Percentiles rank a stretch among this genome's conserved stretches.
phyloP scores from a whole-genome alignment of 441 rosid species.

The Mallotus japonicus region DNA sequence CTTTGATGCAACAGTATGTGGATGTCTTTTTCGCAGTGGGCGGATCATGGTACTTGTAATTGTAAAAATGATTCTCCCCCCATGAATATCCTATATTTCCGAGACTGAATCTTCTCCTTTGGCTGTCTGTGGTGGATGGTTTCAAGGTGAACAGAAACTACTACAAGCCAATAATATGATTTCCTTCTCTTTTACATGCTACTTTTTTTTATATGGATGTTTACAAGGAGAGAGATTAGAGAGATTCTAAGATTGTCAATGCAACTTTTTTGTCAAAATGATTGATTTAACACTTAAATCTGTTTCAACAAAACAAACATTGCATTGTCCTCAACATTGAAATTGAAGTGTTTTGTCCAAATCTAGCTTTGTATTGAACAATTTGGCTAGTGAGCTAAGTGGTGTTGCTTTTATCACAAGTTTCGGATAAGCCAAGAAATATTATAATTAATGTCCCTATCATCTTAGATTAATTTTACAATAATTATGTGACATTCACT shows the following conservation, averaged over 20 bases:
- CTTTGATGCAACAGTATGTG: not conserved
- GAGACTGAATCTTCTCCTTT: not conserved
- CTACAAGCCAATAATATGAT: not conserved
- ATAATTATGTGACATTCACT: too few species aligned
- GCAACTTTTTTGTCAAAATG: not conserved
- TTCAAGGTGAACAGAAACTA: not conserved
- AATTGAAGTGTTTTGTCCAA: constrained; percentile 13
- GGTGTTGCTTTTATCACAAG: not conserved
- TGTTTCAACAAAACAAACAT: not conserved
- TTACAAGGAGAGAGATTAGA: constrained; percentile 13
- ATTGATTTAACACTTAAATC: not conserved
- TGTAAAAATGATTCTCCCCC: not conserved
- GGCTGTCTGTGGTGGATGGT: constrained; percentile 8
- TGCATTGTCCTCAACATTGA: not conserved
- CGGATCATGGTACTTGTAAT: not conserved
- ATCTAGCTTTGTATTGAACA: constrained; percentile 4
- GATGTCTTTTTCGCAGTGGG: not conserved
- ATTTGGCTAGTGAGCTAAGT: not conserved
- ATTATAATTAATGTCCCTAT: not conserved
- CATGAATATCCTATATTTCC: not conserved
- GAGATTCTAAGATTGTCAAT: not conserved
- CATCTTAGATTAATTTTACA: not conserved
- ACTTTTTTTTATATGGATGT: not conserved
- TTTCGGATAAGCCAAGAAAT: constrained; percentile 7
- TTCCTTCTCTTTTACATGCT: not conserved